Percentiles rank a stretch among this genome's conserved stretches.
Conservation (phyloP, 2,329 filamentous ascomycete genomes). For the Aspergillus brunneoviolaceus region DNA sequence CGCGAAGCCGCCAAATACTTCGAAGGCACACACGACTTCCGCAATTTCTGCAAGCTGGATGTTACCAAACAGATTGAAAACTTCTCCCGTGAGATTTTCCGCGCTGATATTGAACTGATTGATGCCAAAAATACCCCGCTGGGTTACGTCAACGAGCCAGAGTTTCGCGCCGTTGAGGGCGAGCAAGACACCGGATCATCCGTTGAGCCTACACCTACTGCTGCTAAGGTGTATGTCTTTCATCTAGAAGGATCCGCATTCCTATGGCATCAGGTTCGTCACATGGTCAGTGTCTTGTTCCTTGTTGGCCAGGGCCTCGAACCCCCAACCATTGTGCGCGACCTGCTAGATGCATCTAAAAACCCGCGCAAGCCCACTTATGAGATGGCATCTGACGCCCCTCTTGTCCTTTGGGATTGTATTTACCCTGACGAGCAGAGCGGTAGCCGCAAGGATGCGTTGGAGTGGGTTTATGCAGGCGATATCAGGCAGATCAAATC, state of each 20-base stretch:
- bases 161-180: slow-evolving; percentile 43
- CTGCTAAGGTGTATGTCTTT: slow-evolving; percentile 77
- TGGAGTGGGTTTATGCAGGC: slow-evolving; percentile 78
- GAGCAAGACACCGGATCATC: slow-evolving; percentile 18
- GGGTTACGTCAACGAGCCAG: slow-evolving; percentile 53
- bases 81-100: slow-evolving; percentile 75
- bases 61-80: slow-evolving; percentile 83
- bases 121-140: slow-evolving; percentile 53
- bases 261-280: slow-evolving; percentile 95
- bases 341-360: slow-evolving; percentile 69
- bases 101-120: slow-evolving; percentile 74
- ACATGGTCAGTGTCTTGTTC: slow-evolving; percentile 92
- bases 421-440: slow-evolving; percentile 66
- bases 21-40: slow-evolving; percentile 85
- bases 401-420: slow-evolving; percentile 94
- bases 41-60: slow-evolving; percentile 96
- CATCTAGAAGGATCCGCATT: slow-evolving; percentile 88
- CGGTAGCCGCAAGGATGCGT: slow-evolving; percentile 55
- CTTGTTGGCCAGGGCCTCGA: slow-evolving; percentile 87
- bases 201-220: slow-evolving; percentile 32
- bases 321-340: slow-evolving; percentile 66
- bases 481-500: slow-evolving; percentile 53
- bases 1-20: slow-evolving; percentile 74
- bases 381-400: slow-evolving; percentile 84
- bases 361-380: slow-evolving; percentile 80